Evolutionary conservation across 768 basidiomycete species (phyloP), one percentile per base, ranked within the genome.

Genomic region (Fomitopsis serialis): DNA sequence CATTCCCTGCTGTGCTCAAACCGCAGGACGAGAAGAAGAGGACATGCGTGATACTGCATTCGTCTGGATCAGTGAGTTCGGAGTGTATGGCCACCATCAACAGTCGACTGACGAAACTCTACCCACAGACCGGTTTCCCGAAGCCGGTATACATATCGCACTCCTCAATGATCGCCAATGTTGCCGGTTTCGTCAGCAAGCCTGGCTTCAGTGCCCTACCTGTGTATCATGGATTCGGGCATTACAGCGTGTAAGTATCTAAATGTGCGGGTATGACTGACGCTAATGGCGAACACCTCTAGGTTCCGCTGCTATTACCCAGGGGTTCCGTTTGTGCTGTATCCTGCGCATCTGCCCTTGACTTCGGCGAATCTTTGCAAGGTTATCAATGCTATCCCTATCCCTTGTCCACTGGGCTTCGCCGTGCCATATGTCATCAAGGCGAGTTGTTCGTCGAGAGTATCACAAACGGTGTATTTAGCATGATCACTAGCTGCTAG

Each of bases 231-330:
- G 72, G 71, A 10, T 72, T 71, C 19, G 68, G 70, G 50, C 72
- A 55, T 52, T 74, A 57, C 61, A 67, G 59, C 46, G 63, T 63
- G 72, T 74, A 57, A 6, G 56, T 48, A 3, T 58, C 25, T 45
- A 32, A 61, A 29, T 56, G 6, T 36, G 23, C 48, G 37, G n/a
- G n/a, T n/a, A n/a, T n/a, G n/a, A n/a, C n/a, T n/a, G n/a, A n/a
- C n/a, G n/a, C n/a, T n/a, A n/a, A n/a, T n/a, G n/a, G n/a, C n/a
- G n/a, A n/a, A n/a, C n/a, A n/a, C 23, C 32, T 46, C 12, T 15
- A 73, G 72, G 42, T 70, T 78, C 36, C 72, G 78, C 45, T 75
- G 74, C 42, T 60, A 79, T 66, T 74, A 75, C 68, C 61, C 72
- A 25, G 53, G 62, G 42, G 65, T 72, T 55, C 64, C 71, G 25